phyloP scores from a whole-genome alignment of 2,329 filamentous ascomycete species.

The Tolypocladium sp. region DNA sequence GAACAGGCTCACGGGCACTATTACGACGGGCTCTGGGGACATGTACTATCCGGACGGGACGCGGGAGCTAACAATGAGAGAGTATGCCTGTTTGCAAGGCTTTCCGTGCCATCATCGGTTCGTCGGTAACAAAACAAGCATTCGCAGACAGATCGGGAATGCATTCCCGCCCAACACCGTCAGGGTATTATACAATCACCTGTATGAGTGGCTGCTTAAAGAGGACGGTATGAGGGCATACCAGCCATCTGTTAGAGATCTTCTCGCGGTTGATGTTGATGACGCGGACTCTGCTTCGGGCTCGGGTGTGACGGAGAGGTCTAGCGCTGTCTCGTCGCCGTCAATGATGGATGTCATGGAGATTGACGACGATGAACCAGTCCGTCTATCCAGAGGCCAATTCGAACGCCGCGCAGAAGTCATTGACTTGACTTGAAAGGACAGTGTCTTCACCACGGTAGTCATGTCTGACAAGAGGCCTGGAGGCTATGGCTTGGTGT shows the following conservation, averaged over 20 bases:
- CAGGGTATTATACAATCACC: slow-evolving; percentile 36
- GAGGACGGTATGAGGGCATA: slow-evolving; percentile 26
- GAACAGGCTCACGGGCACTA: slow-evolving; percentile 41
- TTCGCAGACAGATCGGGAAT: slow-evolving; percentile 65
- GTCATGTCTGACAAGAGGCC: background rate
- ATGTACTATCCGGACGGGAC: slow-evolving; percentile 58
- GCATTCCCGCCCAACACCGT: slow-evolving; percentile 61
- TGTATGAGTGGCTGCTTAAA: slow-evolving; percentile 34
- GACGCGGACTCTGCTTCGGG: slow-evolving; percentile 11
- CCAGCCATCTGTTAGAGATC: slow-evolving; percentile 8
- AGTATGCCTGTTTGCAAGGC: slow-evolving; percentile 60
- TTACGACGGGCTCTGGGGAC: slow-evolving; percentile 55
- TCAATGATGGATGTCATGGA: background rate
- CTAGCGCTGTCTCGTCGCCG: background rate
- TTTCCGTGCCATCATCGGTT: slow-evolving; percentile 59
- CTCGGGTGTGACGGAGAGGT: background rate
- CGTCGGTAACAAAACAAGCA: slow-evolving; percentile 22
- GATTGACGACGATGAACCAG: background rate
- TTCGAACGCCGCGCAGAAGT: background rate
- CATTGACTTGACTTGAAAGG: background rate
- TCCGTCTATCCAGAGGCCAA: background rate
- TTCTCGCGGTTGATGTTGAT: slow-evolving; percentile 15
- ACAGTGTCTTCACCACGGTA: background rate
- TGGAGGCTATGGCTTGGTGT: background rate
- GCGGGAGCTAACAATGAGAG: slow-evolving; percentile 55